Evolutionary conservation across 2,329 filamentous ascomycete genomes (phyloP).

Genomic region (Aspergillus pseudotamarii): DNA sequence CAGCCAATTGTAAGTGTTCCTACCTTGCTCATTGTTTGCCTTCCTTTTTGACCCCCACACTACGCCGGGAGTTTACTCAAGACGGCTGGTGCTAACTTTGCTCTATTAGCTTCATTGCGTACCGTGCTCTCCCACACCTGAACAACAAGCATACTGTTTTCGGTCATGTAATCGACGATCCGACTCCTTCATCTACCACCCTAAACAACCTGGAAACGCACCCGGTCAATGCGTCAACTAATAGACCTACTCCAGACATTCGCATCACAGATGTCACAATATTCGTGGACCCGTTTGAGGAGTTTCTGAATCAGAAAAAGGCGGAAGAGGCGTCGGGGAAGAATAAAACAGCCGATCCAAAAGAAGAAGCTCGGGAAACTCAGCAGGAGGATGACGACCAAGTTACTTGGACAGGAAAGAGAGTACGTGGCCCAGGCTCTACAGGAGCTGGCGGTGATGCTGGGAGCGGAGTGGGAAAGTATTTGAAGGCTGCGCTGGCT

Average conservation of each 20-base stretch:
- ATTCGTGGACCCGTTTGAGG: conserved; percentile 92
- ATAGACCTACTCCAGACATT: conserved; percentile 76
- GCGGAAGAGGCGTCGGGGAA: conserved; percentile 62
- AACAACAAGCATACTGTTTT: conserved; percentile 98
- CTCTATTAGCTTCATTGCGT: conserved; percentile 74
- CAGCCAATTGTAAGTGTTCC: conserved; percentile 67
- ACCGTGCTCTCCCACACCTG: conserved; percentile 80
- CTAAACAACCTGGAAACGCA: conserved; percentile 76
- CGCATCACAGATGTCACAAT: conserved; percentile 80
- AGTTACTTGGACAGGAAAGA: conserved; percentile 95
- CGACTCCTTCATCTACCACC: conserved; percentile 46
- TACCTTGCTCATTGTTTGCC: not conserved
- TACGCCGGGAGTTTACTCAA: not conserved
- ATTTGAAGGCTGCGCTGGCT: conserved; percentile 66
- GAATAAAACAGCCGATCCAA: conserved; percentile 20
- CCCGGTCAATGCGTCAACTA: conserved; percentile 70
- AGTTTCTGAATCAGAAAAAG: conserved; percentile 77
- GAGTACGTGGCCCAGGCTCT: conserved; percentile 70
- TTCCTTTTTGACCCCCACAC: not conserved
- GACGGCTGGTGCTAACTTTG: conserved; percentile 7
- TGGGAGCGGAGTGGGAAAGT: conserved; percentile 71
- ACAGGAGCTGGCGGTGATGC: conserved; percentile 50
- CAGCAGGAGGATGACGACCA: conserved; percentile 73
- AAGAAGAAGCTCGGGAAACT: conserved; percentile 29
- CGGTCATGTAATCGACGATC: conserved; percentile 75